phyloP scores from a whole-genome alignment of 352 stramenopile genomes.

The Pythium vanterpoolii region DNA sequence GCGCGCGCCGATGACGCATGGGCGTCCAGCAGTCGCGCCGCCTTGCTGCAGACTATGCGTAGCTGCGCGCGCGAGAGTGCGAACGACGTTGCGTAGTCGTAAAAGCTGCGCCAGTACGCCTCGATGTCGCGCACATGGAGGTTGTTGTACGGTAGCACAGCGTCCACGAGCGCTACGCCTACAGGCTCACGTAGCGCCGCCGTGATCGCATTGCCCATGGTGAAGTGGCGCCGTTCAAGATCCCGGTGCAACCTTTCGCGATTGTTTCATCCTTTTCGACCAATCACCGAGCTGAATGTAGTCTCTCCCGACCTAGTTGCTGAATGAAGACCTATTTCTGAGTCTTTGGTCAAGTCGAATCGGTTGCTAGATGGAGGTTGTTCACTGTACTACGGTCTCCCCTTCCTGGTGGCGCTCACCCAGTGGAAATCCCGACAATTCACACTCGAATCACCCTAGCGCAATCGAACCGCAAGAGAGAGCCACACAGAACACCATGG shows the following conservation, averaged over 20 bases:
- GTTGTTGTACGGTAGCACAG: slow-evolving; percentile 72
- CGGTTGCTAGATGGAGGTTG: slow-evolving; percentile 6
- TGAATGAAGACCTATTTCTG: neutral
- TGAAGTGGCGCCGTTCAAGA: neutral
- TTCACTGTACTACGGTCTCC: neutral
- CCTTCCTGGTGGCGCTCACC: neutral
- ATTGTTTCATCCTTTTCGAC: slow-evolving; percentile 12
- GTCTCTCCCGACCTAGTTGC: slow-evolving; percentile 3
- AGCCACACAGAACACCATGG: slow-evolving; percentile 49
- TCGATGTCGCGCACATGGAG: slow-evolving; percentile 70
- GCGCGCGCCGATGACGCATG: slow-evolving; percentile 40
- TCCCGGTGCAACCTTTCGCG: slow-evolving; percentile 15
- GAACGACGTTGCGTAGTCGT: slow-evolving; percentile 71
- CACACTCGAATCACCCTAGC: slow-evolving; percentile 1
- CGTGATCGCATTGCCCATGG: slow-evolving; percentile 61
- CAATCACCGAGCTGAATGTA: slow-evolving; percentile 17
- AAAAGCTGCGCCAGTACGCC: slow-evolving; percentile 81
- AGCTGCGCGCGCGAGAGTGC: slow-evolving; percentile 59
- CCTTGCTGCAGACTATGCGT: slow-evolving; percentile 56
- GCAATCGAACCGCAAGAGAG: slow-evolving; percentile 17
- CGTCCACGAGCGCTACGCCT: slow-evolving; percentile 46
- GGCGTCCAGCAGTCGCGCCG: slow-evolving; percentile 33
- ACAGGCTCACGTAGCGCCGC: slow-evolving; percentile 42
- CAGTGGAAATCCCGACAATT: no score
- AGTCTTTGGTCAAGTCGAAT: neutral